Evolutionary conservation across 306 rosid genomes (phyloP).

Genomic region (Castanospermum australe): DNA sequence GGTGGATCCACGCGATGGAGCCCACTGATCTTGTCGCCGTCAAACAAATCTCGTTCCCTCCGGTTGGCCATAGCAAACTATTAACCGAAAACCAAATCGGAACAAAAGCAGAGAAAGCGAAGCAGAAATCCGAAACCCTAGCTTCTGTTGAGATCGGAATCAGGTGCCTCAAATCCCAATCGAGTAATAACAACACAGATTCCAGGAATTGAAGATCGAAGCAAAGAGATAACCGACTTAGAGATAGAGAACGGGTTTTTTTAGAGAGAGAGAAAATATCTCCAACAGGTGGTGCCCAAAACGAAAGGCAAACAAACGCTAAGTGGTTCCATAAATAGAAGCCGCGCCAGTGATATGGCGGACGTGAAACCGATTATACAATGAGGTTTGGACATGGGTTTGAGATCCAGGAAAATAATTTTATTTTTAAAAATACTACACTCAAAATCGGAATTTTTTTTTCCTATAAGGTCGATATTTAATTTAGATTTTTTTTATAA

Average conservation of each 20-base stretch:
- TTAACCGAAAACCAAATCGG: background rate
- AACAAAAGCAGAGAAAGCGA: background rate
- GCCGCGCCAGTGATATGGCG: constrained; percentile 42
- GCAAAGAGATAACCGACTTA: background rate
- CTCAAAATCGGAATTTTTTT: too few relatives aligned
- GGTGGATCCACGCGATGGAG: constrained; percentile 39
- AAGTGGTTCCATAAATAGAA: constrained; percentile 25
- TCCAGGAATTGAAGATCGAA: background rate
- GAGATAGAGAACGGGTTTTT: constrained; percentile 16
- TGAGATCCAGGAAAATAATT: constrained; percentile 64
- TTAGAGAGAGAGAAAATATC: constrained; percentile 36
- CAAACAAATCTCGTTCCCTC: constrained; percentile 45
- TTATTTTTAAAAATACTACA: too few relatives aligned
- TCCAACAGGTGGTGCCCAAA: background rate
- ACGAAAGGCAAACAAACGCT: fast-evolving
- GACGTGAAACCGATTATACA: constrained; percentile 47
- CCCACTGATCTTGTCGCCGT: constrained; percentile 22
- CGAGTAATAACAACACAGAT: background rate
- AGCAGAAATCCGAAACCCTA: constrained; percentile 11
- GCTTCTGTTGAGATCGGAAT: constrained; percentile 17
- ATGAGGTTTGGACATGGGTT: constrained; percentile 23
- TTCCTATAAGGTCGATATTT: too few relatives aligned
- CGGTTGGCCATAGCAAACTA: constrained; percentile 47
- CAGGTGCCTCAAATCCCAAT: background rate
- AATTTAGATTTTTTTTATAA: too few relatives aligned